These are phyloP conservation scores for Zymoseptoria tritici DNA, from an alignment of 2,329 filamentous ascomycete species.

Conservation along the genomic window DNA sequence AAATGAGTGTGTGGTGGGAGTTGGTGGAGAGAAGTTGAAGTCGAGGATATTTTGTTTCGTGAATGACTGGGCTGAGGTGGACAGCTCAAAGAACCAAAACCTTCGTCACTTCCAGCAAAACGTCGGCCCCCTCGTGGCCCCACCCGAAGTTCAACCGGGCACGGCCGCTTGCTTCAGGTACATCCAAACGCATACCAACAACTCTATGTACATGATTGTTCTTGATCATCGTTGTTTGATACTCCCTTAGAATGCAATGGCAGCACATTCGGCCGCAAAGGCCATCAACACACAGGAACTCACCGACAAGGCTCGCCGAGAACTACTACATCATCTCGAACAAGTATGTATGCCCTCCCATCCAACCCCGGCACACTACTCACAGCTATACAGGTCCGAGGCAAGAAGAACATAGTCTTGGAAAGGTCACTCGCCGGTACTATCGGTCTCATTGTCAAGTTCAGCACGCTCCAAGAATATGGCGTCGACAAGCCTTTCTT, in stretches of 20 bases:
- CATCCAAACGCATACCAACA: too few species aligned
- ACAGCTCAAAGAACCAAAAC: neutral
- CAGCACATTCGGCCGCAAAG: slow-evolving; percentile 49
- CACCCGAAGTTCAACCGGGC: neutral
- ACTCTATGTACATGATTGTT: too few species aligned
- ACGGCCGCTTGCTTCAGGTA: too few species aligned
- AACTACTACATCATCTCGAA: slow-evolving; percentile 85
- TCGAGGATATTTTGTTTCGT: neutral
- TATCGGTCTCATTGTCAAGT: slow-evolving; percentile 86
- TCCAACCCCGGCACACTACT: slow-evolving; percentile 4
- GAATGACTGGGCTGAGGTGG: too few species aligned
- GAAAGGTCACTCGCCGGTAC: slow-evolving; percentile 85
- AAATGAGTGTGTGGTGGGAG: neutral
- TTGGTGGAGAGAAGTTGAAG: neutral
- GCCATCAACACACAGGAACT: slow-evolving; percentile 67
- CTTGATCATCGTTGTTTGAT: too few species aligned
- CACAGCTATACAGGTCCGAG: slow-evolving; percentile 62
- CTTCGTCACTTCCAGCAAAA: neutral
- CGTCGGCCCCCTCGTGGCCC: too few species aligned
- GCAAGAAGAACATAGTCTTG: slow-evolving; percentile 96
- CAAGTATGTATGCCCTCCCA: slow-evolving; percentile 60
- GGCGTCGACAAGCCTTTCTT: slow-evolving; percentile 97
- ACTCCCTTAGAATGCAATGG: slow-evolving; percentile 24
- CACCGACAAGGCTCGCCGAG: slow-evolving; percentile 74
- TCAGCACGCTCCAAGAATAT: slow-evolving; percentile 91